phyloP scores from a whole-genome alignment of 495 filamentous ascomycete species.

The Penicillium egyptiacum region DNA sequence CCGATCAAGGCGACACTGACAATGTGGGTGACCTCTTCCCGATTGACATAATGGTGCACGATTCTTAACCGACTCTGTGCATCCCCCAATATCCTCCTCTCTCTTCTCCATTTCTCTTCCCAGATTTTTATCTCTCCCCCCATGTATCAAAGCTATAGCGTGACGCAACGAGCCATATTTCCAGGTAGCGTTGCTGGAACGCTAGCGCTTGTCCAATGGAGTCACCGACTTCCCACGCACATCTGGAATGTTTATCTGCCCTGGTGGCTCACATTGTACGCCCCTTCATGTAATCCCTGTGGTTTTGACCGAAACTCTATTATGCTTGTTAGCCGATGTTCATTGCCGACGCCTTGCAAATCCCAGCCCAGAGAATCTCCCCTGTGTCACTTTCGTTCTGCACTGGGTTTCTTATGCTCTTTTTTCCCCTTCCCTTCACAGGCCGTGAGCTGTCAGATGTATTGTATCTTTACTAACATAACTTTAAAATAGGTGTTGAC shows the following conservation, averaged over 20 bases:
- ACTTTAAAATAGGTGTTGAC: slow-evolving; percentile 26
- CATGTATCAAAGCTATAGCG: background rate
- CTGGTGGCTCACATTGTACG: background rate
- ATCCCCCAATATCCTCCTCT: slow-evolving; percentile 13
- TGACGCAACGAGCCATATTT: background rate
- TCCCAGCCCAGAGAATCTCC: background rate
- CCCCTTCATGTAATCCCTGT: background rate
- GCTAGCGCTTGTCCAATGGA: background rate
- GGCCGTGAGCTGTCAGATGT: background rate
- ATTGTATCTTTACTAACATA: slow-evolving; percentile 16
- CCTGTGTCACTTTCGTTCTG: background rate
- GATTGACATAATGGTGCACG: slow-evolving; percentile 57
- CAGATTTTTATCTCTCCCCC: background rate
- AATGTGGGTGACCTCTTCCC: slow-evolving; percentile 66
- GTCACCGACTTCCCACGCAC: background rate
- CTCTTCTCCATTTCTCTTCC: background rate
- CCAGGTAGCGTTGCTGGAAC: background rate
- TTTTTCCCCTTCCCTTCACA: background rate
- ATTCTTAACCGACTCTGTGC: slow-evolving; percentile 30
- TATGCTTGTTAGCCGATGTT: background rate
- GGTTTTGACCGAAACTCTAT: background rate
- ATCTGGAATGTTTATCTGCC: background rate
- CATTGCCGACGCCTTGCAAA: background rate
- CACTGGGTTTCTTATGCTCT: background rate
- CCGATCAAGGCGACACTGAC: slow-evolving; percentile 52